phyloP scores from a whole-genome alignment of 2,329 filamentous ascomycete species.

The Zalaria obscura region DNA sequence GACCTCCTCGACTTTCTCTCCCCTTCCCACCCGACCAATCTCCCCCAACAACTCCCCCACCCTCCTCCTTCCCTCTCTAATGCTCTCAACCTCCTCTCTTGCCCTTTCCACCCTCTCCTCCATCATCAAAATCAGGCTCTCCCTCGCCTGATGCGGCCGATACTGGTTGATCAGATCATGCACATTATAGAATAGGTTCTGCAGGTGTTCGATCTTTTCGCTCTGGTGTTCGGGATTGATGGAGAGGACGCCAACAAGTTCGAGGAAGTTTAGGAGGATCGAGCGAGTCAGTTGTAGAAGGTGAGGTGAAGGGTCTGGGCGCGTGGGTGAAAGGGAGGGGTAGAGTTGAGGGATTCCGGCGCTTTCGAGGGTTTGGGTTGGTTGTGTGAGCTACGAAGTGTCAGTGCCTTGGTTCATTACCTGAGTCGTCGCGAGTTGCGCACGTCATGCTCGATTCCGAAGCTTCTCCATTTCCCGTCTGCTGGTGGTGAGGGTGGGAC shows the following conservation, averaged over 20 bases:
- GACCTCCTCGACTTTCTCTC: not conserved
- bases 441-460: conserved; percentile 53
- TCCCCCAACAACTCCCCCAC: conserved; percentile 44
- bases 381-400: conserved; percentile 34
- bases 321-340: conserved; percentile 21
- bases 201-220: conserved; percentile 63
- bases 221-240: conserved; percentile 49
- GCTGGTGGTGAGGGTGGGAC: conserved; percentile 66
- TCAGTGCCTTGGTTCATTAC: not conserved
- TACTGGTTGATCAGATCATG: conserved; percentile 92
- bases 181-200: conserved; percentile 76
- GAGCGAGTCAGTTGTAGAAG: conserved; percentile 67
- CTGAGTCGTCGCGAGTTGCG: conserved; percentile 9
- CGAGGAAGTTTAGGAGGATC: conserved; percentile 75
- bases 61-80: conserved; percentile 54
- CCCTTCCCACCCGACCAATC: not conserved
- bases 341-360: conserved; percentile 60
- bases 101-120: conserved; percentile 66
- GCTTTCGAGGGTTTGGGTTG: conserved; percentile 52
- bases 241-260: conserved; percentile 59
- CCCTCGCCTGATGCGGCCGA: conserved; percentile 79
- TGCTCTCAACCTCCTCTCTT: conserved; percentile 56
- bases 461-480: conserved; percentile 58
- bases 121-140: conserved; percentile 77
- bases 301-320: conserved; percentile 35